phyloP scores from a whole-genome alignment of 768 basidiomycete genomes.

The Tephrocybe sp. region DNA sequence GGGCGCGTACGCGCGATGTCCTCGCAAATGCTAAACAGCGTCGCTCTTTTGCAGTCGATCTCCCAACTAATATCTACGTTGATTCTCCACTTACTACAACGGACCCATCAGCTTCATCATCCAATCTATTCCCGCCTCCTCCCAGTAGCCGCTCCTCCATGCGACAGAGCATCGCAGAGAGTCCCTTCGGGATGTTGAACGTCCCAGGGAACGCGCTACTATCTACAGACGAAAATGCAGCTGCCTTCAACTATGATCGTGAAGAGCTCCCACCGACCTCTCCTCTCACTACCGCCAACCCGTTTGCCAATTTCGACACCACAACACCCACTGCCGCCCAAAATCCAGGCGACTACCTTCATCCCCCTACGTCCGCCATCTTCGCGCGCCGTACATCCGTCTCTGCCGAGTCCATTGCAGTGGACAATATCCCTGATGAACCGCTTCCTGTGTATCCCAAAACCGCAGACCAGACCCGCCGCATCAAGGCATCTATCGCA shows the following conservation, averaged over 20 bases:
- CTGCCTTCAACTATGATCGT: constrained; percentile 58
- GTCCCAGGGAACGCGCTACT: constrained; percentile 80
- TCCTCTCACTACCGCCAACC: constrained; percentile 49
- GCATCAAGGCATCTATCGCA: constrained; percentile 84
- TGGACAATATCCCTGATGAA: constrained; percentile 64
- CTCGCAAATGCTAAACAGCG: constrained; percentile 53
- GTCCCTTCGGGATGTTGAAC: constrained; percentile 78
- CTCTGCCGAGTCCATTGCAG: constrained; percentile 92
- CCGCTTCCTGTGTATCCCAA: constrained; percentile 77
- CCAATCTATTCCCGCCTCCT: constrained; percentile 55
- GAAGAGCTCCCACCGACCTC: constrained; percentile 62
- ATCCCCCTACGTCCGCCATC: constrained; percentile 70
- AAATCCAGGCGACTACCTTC: constrained; percentile 63
- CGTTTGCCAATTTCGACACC: constrained; percentile 53
- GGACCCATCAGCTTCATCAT: constrained; percentile 36
- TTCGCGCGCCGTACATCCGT: constrained; percentile 92
- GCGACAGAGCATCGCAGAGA: constrained; percentile 52
- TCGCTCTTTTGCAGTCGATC: constrained; percentile 44
- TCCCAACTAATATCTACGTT: constrained; percentile 57
- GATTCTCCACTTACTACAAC: constrained; percentile 42
- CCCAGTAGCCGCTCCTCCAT: constrained; percentile 49
- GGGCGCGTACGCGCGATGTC: constrained; percentile 67
- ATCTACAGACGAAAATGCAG: constrained; percentile 48
- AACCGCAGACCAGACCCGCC: constrained; percentile 75
- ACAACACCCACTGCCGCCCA: constrained; percentile 45